Evolutionary conservation across 176 grass and related monocot species (phyloP).

Genomic region (Tillandsia fasciculata): DNA sequence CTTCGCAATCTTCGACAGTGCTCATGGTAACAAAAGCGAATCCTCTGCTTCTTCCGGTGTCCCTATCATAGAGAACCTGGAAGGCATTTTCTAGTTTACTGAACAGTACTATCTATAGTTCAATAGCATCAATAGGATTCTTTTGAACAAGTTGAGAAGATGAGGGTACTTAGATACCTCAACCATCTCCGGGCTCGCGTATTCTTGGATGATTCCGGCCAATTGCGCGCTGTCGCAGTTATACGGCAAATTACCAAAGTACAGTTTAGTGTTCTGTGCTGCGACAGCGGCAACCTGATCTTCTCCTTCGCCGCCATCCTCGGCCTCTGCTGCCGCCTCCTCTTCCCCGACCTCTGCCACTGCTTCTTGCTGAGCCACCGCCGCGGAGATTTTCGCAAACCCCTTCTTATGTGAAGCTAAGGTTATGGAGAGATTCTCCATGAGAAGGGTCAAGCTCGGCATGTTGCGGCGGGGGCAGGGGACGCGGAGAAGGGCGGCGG

Average conservation of each 20-base stretch:
- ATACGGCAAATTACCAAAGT: slow-evolving; percentile 92
- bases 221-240: slow-evolving; percentile 89
- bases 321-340: background rate
- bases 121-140: background rate
- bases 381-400: background rate
- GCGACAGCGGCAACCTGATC: slow-evolving; percentile 7
- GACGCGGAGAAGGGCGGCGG: background rate
- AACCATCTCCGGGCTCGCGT: slow-evolving; percentile 78
- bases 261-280: slow-evolving; percentile 49
- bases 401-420: background rate
- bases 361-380: slow-evolving; percentile 49
- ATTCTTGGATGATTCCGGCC: slow-evolving; percentile 78
- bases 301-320: background rate
- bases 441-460: background rate
- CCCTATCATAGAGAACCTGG: slow-evolving; percentile 80
- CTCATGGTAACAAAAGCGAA: slow-evolving; percentile 98
- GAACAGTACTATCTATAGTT: background rate
- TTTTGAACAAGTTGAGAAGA: background rate
- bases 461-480: background rate
- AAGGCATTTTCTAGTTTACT: background rate
- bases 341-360: slow-evolving; percentile 23
- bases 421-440: background rate
- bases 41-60: slow-evolving; percentile 78
- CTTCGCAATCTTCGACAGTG: slow-evolving; percentile 60
- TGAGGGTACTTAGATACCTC: slow-evolving; percentile 34